Evolutionary conservation across 2,329 filamentous ascomycete genomes (phyloP).

Genomic region (Bipolaris cookei): DNA sequence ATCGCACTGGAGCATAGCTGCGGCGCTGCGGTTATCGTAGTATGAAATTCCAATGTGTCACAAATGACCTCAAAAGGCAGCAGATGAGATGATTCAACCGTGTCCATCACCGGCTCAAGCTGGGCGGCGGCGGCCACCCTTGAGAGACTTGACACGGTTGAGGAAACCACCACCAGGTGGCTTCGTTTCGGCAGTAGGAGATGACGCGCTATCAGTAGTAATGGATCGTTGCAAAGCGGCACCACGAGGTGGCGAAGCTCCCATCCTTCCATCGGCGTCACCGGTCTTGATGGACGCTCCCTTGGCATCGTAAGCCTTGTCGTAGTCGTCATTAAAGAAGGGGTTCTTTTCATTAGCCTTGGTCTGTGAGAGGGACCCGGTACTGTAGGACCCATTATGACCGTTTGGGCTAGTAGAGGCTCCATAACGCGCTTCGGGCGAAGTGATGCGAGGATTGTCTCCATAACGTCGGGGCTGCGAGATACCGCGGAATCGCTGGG

Average conservation of each 20-base stretch:
- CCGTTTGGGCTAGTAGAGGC: slow-evolving; percentile 38
- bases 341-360: slow-evolving; percentile 67
- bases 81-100: background rate
- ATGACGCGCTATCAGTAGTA: slow-evolving; percentile 42
- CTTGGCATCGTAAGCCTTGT: slow-evolving; percentile 69
- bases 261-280: slow-evolving; percentile 44
- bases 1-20: background rate
- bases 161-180: slow-evolving; percentile 40
- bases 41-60: background rate
- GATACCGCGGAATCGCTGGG: slow-evolving; percentile 87
- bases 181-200: slow-evolving; percentile 34
- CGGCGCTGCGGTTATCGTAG: slow-evolving; percentile 1
- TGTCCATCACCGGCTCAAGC: slow-evolving; percentile 25
- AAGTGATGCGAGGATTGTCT: slow-evolving; percentile 47
- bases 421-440: slow-evolving; percentile 62
- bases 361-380: slow-evolving; percentile 48
- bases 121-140: slow-evolving; percentile 45
- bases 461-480: slow-evolving; percentile 70
- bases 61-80: background rate
- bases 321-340: slow-evolving; percentile 79
- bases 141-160: slow-evolving; percentile 48
- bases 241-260: slow-evolving; percentile 38
- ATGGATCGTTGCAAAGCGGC: slow-evolving; percentile 40
- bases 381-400: slow-evolving; percentile 35
- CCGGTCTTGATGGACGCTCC: slow-evolving; percentile 62